Conservation (phyloP, 1,139 yeast species). For the Candida frijolesensis region DNA sequence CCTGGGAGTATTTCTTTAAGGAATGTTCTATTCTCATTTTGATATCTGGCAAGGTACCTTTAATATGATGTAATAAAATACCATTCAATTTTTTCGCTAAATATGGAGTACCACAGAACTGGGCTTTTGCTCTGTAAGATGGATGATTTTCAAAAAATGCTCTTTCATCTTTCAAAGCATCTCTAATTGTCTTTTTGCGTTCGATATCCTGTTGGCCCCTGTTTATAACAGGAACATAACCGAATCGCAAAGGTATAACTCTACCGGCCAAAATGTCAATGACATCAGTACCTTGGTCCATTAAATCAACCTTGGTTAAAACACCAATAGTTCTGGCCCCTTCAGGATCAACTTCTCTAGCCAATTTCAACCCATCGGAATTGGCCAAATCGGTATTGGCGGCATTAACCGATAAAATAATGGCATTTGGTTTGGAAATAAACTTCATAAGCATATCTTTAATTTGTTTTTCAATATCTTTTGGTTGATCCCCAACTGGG, state of each 20-base stretch:
- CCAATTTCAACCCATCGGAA: constrained; percentile 93
- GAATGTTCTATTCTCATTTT: constrained; percentile 87
- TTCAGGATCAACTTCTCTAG: constrained; percentile 98
- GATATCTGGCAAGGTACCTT: constrained; percentile 91
- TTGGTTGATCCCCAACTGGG: constrained; percentile 99
- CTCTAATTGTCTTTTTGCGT: constrained; percentile 79
- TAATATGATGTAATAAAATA: constrained; percentile 89
- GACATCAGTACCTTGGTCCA: constrained; percentile 99
- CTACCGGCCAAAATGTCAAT: constrained; percentile 95
- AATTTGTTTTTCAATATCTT: constrained; percentile 92
- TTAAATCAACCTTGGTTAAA: constrained; percentile 91
- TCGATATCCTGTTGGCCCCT: constrained; percentile 98
- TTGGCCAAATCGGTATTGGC: constrained; percentile 98
- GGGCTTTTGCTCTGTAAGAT: constrained; percentile 82
- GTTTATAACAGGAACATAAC: constrained; percentile 96
- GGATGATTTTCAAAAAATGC: constrained; percentile 76
- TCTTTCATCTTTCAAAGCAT: constrained; percentile 82
- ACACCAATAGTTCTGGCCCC: constrained; percentile 97
- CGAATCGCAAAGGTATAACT: constrained; percentile 92
- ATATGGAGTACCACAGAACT: constrained; percentile 93
- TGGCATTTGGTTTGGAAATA: constrained; percentile 95
- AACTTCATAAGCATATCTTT: constrained; percentile 93
- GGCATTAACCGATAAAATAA: constrained; percentile 91
- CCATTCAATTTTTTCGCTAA: constrained; percentile 90
- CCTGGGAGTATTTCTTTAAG: constrained; percentile 79